Conservation (phyloP, 441 rosid genomes). For the Hypseocharis bilobata region DNA sequence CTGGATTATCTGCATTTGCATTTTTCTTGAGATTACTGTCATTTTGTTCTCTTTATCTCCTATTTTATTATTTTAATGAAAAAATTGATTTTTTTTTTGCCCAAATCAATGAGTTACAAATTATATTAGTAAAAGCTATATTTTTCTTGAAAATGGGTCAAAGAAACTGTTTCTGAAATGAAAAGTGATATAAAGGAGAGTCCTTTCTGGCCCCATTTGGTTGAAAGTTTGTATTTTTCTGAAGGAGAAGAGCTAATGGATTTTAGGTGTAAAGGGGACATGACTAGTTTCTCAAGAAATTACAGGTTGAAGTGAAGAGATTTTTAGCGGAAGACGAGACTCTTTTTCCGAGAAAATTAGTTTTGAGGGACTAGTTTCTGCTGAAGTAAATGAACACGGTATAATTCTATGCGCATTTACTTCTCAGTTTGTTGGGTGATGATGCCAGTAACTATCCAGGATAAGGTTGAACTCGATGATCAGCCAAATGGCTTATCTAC, state of each 20-base stretch:
- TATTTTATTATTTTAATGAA: background rate
- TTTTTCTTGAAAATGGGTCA: no score
- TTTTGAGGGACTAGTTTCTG: background rate
- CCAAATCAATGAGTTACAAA: no score
- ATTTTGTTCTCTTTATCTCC: background rate
- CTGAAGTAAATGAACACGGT: background rate
- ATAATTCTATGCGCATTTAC: background rate
- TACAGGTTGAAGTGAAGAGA: background rate
- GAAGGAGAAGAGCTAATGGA: background rate
- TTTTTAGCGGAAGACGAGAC: background rate
- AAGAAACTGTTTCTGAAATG: background rate
- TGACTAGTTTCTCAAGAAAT: background rate
- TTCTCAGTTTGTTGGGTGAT: background rate
- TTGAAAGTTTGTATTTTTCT: background rate
- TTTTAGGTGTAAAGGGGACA: background rate
- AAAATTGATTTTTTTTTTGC: background rate
- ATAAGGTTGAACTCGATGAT: background rate
- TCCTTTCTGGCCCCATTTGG: background rate
- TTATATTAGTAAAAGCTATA: no score
- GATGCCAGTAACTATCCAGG: background rate
- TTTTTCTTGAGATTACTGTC: background rate
- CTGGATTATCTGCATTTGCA: background rate
- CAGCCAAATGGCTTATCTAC: background rate
- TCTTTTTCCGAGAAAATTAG: background rate
- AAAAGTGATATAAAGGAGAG: background rate